Conservation (phyloP, 75 land plant species). For the Picea sitchensis region DNA sequence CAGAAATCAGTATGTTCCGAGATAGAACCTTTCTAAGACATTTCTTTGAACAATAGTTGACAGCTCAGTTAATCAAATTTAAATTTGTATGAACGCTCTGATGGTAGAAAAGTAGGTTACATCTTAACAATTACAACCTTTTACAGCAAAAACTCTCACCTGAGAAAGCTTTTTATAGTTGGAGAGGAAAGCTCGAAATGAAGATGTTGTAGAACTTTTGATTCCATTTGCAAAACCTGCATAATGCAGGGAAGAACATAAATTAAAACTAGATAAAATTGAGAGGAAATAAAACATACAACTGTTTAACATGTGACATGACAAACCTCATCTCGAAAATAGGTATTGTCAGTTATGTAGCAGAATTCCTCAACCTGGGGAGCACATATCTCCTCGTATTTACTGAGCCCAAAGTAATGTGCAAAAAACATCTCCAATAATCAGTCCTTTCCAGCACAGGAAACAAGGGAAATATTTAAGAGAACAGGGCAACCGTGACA, state of each 20-base stretch:
- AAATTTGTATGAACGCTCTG: background rate
- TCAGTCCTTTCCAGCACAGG: conserved; percentile 62
- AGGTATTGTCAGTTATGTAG: conserved; percentile 95
- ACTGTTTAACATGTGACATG: conserved; percentile 84
- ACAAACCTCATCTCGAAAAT: conserved; percentile 69
- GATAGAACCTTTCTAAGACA: background rate
- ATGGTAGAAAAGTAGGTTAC: background rate
- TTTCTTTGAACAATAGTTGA: background rate
- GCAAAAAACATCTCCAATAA: conserved; percentile 49
- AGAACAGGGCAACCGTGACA: conserved; percentile 70
- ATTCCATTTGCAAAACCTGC: conserved; percentile 88
- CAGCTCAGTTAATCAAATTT: background rate
- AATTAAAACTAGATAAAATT: conserved; percentile 77
- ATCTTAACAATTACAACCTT: conserved; percentile 3
- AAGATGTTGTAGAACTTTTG: conserved; percentile 50
- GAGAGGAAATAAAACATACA: conserved; percentile 67
- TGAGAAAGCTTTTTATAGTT: conserved; percentile 83
- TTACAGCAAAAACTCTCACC: conserved; percentile 23
- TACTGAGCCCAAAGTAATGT: conserved; percentile 56
- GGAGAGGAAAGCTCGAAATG: conserved; percentile 66
- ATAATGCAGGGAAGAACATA: conserved; percentile 59
- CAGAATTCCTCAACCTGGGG: conserved; percentile 96
- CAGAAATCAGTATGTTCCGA: background rate
- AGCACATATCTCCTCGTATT: conserved; percentile 96
- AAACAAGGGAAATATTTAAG: conserved; percentile 76